Percentiles rank a stretch among this genome's conserved stretches.
These are phyloP conservation scores for Ceratobasidium sp. DNA, from an alignment of 1,284 basidiomycete genomes.

Conservation along the genomic window DNA sequence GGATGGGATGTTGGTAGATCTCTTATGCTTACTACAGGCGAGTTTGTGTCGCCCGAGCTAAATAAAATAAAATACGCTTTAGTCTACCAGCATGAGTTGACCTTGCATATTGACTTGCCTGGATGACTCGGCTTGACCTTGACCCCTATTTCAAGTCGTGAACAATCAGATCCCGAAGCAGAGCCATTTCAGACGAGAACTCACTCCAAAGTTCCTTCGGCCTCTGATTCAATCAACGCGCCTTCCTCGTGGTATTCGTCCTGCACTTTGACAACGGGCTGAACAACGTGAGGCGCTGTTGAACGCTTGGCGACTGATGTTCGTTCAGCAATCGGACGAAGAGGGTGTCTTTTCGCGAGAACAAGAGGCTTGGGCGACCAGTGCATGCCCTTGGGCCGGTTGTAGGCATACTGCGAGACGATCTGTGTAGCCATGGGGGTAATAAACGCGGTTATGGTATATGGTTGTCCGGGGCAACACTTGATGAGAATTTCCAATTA, in stretches of 20 bases:
- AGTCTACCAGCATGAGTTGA: neutral
- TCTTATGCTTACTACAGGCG: slow-evolving; percentile 16
- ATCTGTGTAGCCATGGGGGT: slow-evolving; percentile 21
- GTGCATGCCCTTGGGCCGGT: slow-evolving; percentile 22
- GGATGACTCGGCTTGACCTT: slow-evolving; percentile 20
- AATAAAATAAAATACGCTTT: no score
- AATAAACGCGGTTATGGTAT: slow-evolving; percentile 1
- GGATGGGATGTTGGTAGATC: slow-evolving; percentile 3
- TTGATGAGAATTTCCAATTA: no score
- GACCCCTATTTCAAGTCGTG: slow-evolving; percentile 26
- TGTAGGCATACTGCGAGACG: slow-evolving; percentile 23
- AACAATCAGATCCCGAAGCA: neutral
- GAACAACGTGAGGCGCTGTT: neutral
- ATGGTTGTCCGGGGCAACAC: neutral
- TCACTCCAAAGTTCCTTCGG: neutral
- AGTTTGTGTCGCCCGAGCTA: slow-evolving; percentile 5
- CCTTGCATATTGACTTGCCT: slow-evolving; percentile 7
- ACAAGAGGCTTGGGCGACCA: slow-evolving; percentile 16
- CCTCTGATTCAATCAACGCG: neutral
- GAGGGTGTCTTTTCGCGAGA: slow-evolving; percentile 13
- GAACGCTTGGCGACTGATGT: neutral
- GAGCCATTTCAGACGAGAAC: neutral
- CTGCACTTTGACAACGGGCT: slow-evolving; percentile 22
- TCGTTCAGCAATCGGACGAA: slow-evolving; percentile 1
- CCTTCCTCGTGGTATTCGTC: slow-evolving; percentile 10